phyloP scores from a whole-genome alignment of 2,329 filamentous ascomycete species.

The Alternaria triticina region DNA sequence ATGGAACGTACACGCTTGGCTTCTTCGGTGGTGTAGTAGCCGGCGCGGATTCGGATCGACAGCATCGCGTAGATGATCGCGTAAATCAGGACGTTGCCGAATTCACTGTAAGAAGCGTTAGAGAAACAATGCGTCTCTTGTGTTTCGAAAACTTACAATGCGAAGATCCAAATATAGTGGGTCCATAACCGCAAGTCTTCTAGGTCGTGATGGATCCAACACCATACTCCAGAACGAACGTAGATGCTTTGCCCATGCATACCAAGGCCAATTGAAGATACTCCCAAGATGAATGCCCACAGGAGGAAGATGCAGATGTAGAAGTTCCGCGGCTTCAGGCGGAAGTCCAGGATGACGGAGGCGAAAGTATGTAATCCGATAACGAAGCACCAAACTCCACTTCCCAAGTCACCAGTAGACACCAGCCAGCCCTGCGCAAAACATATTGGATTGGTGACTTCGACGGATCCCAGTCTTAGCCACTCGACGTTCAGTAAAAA shows the following conservation, averaged over 20 bases:
- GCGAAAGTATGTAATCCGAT: constrained; percentile 73
- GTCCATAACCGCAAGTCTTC: constrained; percentile 63
- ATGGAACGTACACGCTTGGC: constrained; percentile 49
- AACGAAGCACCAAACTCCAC: constrained; percentile 69
- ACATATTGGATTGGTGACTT: constrained; percentile 63
- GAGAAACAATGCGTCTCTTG: background rate
- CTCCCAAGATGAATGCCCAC: constrained; percentile 67
- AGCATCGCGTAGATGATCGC: constrained; percentile 51
- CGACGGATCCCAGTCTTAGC: constrained; percentile 61
- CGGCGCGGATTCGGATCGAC: constrained; percentile 44
- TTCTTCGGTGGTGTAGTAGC: constrained; percentile 44
- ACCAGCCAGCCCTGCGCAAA: constrained; percentile 73
- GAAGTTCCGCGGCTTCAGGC: constrained; percentile 59
- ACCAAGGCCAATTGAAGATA: constrained; percentile 61
- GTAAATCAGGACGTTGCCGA: constrained; percentile 61
- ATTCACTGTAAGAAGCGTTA: constrained; percentile 43
- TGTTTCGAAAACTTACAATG: constrained; percentile 39
- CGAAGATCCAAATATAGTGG: constrained; percentile 71
- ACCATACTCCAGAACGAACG: constrained; percentile 71
- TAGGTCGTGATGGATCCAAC: constrained; percentile 67
- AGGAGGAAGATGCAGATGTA: constrained; percentile 55
- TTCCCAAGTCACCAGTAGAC: constrained; percentile 69
- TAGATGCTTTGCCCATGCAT: constrained; percentile 58
- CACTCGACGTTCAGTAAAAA: constrained; percentile 69
- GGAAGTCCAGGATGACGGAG: constrained; percentile 64